phyloP scores from a whole-genome alignment of 768 basidiomycete genomes.

The Podaxis sp. region DNA sequence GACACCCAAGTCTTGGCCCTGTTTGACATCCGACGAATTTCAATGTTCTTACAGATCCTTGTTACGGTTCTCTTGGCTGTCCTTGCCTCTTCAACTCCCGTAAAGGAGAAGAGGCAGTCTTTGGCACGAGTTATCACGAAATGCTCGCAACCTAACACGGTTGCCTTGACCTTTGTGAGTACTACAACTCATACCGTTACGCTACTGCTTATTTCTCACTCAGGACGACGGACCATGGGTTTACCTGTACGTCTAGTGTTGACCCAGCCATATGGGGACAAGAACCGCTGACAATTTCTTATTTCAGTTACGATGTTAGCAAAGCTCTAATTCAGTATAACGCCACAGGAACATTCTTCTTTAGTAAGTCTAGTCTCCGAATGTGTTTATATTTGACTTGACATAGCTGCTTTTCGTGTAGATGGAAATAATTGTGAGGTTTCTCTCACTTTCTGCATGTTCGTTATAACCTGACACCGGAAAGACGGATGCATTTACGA shows the following conservation, averaged over 20 bases:
- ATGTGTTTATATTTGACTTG: background rate
- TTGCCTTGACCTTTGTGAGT: constrained; percentile 41
- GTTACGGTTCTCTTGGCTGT: constrained; percentile 14
- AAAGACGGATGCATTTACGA: constrained; percentile 38
- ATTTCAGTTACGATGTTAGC: constrained; percentile 28
- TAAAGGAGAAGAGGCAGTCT: constrained; percentile 14
- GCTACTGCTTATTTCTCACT: background rate
- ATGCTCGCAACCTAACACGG: constrained; percentile 34
- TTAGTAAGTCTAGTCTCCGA: constrained; percentile 25
- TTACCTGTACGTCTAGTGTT: constrained; percentile 24
- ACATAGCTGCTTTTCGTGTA: constrained; percentile 8
- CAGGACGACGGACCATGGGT: constrained; percentile 42
- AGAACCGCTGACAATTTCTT: background rate
- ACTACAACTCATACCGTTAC: background rate
- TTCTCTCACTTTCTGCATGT: background rate
- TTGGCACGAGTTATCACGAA: constrained; percentile 28
- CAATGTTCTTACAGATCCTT: constrained; percentile 16
- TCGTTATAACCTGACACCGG: background rate
- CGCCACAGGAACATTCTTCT: constrained; percentile 41
- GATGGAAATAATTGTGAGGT: constrained; percentile 37
- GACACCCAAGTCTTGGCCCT: background rate
- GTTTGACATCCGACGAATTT: background rate
- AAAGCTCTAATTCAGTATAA: constrained; percentile 29
- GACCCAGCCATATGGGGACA: background rate
- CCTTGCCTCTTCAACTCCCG: constrained; percentile 12